phyloP scores from a whole-genome alignment of 192 early-diverging fungal species.

The Spizellomyces sp. region DNA sequence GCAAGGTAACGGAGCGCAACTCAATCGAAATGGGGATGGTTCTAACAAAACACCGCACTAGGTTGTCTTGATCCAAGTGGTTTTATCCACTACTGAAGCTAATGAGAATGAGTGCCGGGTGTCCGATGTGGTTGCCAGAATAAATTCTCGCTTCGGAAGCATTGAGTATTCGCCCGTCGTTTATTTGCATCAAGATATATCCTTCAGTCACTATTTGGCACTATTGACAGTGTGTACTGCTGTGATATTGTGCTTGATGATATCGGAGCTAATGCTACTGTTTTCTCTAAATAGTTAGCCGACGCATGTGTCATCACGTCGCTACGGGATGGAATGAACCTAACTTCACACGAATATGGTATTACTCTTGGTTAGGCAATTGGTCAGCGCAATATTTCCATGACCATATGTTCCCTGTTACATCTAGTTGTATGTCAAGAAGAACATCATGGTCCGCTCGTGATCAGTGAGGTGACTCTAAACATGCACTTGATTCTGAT shows the following conservation, averaged over 20 bases:
- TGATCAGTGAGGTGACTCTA: conserved; percentile 52
- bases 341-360: conserved; percentile 60
- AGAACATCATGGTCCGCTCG: conserved; percentile 51
- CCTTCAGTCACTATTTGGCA: conserved; percentile 55
- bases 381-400: neutral
- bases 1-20: conserved; percentile 36
- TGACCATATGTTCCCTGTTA: neutral
- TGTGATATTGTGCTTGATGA: conserved; percentile 3
- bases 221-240: conserved; percentile 43
- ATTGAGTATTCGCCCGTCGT: conserved; percentile 91
- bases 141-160: conserved; percentile 90
- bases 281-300: conserved; percentile 41
- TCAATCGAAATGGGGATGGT: conserved; percentile 78
- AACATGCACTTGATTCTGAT: neutral
- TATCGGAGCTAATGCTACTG: conserved; percentile 13
- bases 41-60: conserved; percentile 40
- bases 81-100: conserved; percentile 86
- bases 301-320: conserved; percentile 61
- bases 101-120: conserved; percentile 88
- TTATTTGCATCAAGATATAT: conserved; percentile 63
- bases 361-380: neutral
- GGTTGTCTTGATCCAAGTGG: conserved; percentile 94
- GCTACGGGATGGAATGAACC: conserved; percentile 63
- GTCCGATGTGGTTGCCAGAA: conserved; percentile 85
- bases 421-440: conserved; percentile 54